A percentile compares a stretch with the other conserved stretches of the same genome.
Conservation (phyloP, 306 rosid species). For the Cicer chorassanicum region DNA sequence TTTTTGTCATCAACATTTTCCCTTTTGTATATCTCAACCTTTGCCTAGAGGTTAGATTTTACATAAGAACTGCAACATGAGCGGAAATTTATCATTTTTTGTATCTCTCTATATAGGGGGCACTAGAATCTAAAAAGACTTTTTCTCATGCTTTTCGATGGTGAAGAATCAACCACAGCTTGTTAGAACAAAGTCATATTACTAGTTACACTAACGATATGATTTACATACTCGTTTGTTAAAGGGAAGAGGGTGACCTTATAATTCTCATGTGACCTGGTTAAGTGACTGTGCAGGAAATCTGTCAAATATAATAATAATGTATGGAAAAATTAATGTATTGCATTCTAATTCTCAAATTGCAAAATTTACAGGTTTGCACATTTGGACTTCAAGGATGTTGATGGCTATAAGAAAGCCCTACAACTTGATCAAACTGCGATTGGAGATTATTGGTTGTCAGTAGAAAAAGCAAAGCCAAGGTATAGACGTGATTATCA, state of each 20-base stretch:
- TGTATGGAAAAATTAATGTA: slow-evolving; percentile 11
- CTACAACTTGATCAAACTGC: slow-evolving; percentile 56
- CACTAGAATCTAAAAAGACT: neutral
- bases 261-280: neutral
- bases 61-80: neutral
- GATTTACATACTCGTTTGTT: neutral
- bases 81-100: neutral
- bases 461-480: slow-evolving; percentile 67
- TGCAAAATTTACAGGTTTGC: slow-evolving; percentile 60
- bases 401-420: slow-evolving; percentile 55
- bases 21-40: neutral
- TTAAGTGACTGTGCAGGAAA: neutral
- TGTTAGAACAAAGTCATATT: neutral
- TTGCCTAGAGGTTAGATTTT: neutral
- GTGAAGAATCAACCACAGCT: slow-evolving; percentile 5
- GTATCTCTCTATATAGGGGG: neutral
- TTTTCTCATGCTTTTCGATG: neutral
- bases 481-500: slow-evolving; percentile 48
- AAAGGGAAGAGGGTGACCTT: neutral
- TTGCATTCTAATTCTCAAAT: slow-evolving; percentile 38
- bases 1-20: neutral
- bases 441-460: slow-evolving; percentile 51
- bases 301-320: slow-evolving; percentile 1
- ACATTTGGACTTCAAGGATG: slow-evolving; percentile 69
- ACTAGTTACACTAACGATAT: slow-evolving; percentile 6